Evolutionary conservation across 1,139 yeast genomes (phyloP).

Genomic region (Spathaspora sp.): DNA sequence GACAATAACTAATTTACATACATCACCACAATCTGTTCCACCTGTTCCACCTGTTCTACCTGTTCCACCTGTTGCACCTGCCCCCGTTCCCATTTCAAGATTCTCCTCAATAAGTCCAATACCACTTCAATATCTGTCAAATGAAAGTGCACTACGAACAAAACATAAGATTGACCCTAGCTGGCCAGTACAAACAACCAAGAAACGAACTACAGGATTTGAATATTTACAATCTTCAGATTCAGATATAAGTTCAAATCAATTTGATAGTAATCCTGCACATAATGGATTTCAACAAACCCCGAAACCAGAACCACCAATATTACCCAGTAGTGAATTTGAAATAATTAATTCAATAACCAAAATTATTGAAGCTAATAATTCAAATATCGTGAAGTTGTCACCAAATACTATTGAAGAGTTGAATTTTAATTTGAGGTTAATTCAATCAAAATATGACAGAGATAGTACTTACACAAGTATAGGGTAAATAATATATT

Average conservation of each 20-base stretch:
- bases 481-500: neutral
- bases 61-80: too few species aligned
- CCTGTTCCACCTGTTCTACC: neutral
- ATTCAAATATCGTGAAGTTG: constrained; percentile 19
- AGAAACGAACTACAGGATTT: neutral
- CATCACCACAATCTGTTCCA: neutral
- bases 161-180: neutral
- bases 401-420: constrained; percentile 28
- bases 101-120: constrained; percentile 2
- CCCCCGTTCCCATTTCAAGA: too few species aligned
- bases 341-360: constrained; percentile 22
- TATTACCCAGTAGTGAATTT: constrained; percentile 12
- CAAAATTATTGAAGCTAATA: constrained; percentile 13
- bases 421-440: constrained; percentile 22
- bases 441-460: constrained; percentile 16
- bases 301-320: neutral
- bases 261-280: neutral
- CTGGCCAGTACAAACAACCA: neutral
- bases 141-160: neutral
- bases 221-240: neutral
- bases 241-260: neutral
- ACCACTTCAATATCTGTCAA: neutral
- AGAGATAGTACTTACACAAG: neutral
- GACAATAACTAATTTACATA: too few species aligned
- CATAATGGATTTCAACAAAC: neutral